These are phyloP conservation scores for Angophora floribunda DNA, from an alignment of 345 rosid genomes.

Conservation along the genomic window DNA sequence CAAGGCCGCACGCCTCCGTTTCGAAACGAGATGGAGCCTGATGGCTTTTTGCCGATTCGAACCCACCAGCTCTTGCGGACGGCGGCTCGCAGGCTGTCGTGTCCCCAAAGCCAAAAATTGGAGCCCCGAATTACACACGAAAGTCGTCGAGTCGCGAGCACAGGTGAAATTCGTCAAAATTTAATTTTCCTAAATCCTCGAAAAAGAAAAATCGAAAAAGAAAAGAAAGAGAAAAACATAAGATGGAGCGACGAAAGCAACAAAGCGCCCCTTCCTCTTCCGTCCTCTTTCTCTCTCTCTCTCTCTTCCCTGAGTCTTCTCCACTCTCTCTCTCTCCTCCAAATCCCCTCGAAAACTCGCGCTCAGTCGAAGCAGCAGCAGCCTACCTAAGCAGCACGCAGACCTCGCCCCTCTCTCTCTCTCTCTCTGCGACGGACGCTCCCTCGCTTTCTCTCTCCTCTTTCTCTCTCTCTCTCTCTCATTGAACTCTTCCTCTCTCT, in stretches of 20 bases:
- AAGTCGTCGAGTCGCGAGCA: neutral
- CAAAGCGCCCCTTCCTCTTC: neutral
- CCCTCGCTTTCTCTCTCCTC: neutral
- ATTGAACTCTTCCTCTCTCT: neutral
- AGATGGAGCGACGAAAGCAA: neutral
- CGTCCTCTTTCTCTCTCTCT: neutral
- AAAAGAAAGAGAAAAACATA: neutral
- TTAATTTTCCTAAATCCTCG: neutral
- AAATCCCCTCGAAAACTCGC: neutral
- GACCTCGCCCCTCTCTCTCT: neutral
- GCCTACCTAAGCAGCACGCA: neutral
- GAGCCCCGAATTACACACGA: neutral
- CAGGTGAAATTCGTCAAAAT: neutral
- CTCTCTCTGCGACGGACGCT: neutral
- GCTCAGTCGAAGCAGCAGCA: neutral
- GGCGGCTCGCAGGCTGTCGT: neutral
- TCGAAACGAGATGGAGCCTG: no score
- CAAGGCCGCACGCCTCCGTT: neutral
- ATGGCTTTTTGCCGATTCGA: neutral
- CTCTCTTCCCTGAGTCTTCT: neutral
- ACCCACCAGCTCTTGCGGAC: neutral
- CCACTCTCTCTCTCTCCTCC: neutral
- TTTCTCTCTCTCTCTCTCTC: neutral
- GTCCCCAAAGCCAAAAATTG: neutral
- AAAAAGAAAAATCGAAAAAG: neutral